Conservation (phyloP, 306 rosid genomes). For the Vigna angularis region DNA sequence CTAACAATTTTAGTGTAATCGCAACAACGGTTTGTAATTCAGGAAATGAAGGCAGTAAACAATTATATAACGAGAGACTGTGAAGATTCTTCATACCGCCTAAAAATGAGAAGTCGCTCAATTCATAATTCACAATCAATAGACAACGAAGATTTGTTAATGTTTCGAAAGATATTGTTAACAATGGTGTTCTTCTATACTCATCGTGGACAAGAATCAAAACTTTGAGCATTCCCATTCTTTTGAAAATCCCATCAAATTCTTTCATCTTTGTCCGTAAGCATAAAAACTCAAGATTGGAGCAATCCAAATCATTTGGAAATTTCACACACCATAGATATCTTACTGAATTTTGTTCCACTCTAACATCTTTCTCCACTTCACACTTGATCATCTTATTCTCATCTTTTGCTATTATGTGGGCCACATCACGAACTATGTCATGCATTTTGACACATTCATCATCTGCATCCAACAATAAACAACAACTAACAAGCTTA, state of each 20-base stretch:
- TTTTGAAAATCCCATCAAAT: background rate
- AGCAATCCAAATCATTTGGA: background rate
- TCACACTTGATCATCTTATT: background rate
- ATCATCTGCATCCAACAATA: background rate
- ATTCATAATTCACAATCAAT: background rate
- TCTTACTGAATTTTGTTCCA: background rate
- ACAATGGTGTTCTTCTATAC: rapidly evolving
- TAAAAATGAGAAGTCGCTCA: slow-evolving; percentile 26
- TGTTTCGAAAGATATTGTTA: background rate
- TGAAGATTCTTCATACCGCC: slow-evolving; percentile 32
- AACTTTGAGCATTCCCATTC: slow-evolving; percentile 28
- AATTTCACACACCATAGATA: slow-evolving; percentile 15
- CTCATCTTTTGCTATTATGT: background rate
- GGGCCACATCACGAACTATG: slow-evolving; percentile 12
- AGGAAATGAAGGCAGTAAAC: slow-evolving; percentile 3
- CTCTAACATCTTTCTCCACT: background rate
- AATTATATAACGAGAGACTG: background rate
- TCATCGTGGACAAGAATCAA: background rate
- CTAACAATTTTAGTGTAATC: background rate
- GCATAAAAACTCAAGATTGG: background rate
- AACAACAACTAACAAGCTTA: slow-evolving; percentile 24
- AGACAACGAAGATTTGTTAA: slow-evolving; percentile 3
- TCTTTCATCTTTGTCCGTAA: background rate
- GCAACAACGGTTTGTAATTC: background rate
- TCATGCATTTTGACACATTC: slow-evolving; percentile 41